Percentiles rank a stretch among this genome's conserved stretches.
Conservation (phyloP, 2,329 filamentous ascomycete species). For the Metarhizium anisopliae region DNA sequence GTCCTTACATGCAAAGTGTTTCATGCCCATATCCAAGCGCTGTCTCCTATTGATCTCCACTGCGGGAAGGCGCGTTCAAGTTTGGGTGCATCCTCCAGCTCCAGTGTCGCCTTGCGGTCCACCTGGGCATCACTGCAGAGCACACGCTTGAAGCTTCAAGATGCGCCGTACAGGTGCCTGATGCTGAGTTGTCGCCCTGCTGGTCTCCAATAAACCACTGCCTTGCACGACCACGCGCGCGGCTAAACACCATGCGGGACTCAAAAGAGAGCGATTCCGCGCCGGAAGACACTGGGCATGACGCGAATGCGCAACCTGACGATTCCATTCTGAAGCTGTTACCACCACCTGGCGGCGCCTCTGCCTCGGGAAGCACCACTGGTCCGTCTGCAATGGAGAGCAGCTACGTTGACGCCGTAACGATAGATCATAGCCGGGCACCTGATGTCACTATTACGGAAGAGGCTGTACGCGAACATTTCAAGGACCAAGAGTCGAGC, state of each 20-base stretch:
- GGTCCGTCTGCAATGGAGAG: slow-evolving; percentile 17
- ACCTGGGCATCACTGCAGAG: not conserved
- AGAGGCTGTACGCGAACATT: slow-evolving; percentile 43
- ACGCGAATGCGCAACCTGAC: slow-evolving; percentile 5
- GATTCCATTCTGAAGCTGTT: slow-evolving; percentile 8
- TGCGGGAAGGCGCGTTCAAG: not conserved
- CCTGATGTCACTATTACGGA: slow-evolving; percentile 42
- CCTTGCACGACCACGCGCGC: slow-evolving; percentile 18
- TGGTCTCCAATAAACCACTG: slow-evolving; percentile 9
- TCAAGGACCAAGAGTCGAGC: slow-evolving; percentile 58
- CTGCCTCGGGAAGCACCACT: not conserved
- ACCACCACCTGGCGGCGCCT: slow-evolving; percentile 11
- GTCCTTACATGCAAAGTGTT: not conserved
- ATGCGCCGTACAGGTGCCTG: slow-evolving; percentile 18
- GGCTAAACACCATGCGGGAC: slow-evolving; percentile 5
- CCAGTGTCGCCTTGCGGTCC: not conserved
- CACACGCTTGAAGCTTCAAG: slow-evolving; percentile 10
- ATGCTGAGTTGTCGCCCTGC: slow-evolving; percentile 17
- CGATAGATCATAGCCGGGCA: slow-evolving; percentile 23
- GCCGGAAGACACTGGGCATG: not conserved
- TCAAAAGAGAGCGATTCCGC: not conserved
- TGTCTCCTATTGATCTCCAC: not conserved
- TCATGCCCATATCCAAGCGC: not conserved
- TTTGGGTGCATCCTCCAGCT: not conserved
- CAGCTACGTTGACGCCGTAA: slow-evolving; percentile 33